Evolutionary conservation across 768 basidiomycete species (phyloP), one percentile per base, ranked within the genome.

Genomic region (Hebeloma cylindrosporum): DNA sequence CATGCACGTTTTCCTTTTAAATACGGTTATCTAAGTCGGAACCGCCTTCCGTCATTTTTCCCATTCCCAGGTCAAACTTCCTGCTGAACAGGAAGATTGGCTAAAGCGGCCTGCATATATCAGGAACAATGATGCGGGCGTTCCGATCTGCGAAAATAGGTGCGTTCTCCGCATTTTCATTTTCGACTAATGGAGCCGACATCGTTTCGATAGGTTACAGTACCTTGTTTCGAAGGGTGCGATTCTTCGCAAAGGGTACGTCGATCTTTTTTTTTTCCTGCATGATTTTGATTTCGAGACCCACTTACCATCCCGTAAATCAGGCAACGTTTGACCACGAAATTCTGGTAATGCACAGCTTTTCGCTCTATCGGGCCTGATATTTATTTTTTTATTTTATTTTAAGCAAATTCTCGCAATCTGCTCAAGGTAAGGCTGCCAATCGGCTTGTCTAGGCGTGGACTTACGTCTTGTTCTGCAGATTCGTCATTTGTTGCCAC

Each of bases 181-280:
- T 33, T 37, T 29, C 43, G 43, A 32, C 53, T 50, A 43, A 43
- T 32, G 56, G 62, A 56, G 62, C 44, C 64, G 56, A 62, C 52
- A 57, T 50, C 48, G 48, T 41, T 38, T 33, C 56, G 36, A 32
- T 57, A 92, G 90, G 54, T 66, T 93, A 53, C 90, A 92, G 59
- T 93, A 92, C 62, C 75, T 93, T 33, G 88, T 93, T 42, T 81
- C 82, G 50, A 92, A 90, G 67, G 89, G 90, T 41, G 88, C 88
- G 17, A 90, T 92, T 56, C 65, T 92, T 53, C 77, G 88, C 48
- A 92, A 91, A 66, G 90, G 87, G 87, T 88, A 62, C 57, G 80
- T 65, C 16, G 20, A 22, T 40, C 46, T 48, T 36, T 29, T 51
- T 45, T 38, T 16, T 43, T 17, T 54, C 28, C 47, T 28, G 37